A percentile compares a stretch with the other conserved stretches of the same genome.
Conservation (phyloP, 192 early-diverging fungal genomes). For the Glomus cerebriforme region DNA sequence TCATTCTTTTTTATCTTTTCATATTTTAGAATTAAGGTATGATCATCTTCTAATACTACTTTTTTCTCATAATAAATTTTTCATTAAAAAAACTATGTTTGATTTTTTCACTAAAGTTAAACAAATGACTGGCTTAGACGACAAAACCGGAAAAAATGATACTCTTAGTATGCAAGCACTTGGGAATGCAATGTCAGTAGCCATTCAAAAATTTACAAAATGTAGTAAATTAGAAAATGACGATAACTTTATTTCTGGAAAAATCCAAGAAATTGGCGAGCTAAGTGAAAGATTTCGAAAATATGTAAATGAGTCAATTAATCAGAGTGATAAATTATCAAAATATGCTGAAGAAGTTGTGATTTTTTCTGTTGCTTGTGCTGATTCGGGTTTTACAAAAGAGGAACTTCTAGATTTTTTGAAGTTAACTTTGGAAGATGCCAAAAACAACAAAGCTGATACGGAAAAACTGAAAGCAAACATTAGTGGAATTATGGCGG, state of each 20-base stretch:
- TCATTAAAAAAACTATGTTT: neutral
- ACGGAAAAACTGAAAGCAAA: neutral
- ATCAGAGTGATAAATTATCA: neutral
- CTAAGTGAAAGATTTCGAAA: neutral
- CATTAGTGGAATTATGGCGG: neutral
- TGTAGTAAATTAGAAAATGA: neutral
- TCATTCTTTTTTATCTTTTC: too few species aligned
- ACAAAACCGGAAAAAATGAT: neutral
- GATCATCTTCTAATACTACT: too few species aligned
- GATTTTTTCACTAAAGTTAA: neutral
- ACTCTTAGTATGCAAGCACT: neutral
- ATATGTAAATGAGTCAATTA: neutral
- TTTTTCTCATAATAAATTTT: too few species aligned
- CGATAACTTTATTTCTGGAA: neutral
- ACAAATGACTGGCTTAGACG: neutral
- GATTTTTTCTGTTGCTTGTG: neutral
- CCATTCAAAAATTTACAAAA: neutral
- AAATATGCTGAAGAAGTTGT: neutral
- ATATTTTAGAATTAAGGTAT: too few species aligned
- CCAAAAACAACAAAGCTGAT: neutral
- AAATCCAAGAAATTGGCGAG: neutral
- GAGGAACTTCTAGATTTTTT: neutral
- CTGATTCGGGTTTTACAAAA: neutral
- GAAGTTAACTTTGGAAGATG: neutral
- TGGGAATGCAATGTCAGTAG: neutral